phyloP scores from a whole-genome alignment of 108 stramenopile genomes.

The Skeletonema marinoi region DNA sequence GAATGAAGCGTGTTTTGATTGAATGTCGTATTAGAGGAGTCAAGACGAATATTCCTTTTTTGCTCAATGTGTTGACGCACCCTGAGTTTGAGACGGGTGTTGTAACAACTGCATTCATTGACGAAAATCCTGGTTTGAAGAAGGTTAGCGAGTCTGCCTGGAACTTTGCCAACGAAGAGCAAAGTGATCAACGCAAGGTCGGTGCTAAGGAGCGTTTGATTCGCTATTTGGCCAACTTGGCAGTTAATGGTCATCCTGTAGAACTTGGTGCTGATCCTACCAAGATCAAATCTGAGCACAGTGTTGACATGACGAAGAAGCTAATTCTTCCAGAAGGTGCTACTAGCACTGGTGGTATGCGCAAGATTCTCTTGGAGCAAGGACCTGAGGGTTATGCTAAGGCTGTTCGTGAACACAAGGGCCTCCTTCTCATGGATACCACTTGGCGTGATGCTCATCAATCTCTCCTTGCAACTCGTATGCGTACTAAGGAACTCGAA shows the following conservation, averaged over 20 bases:
- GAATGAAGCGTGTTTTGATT: constrained; percentile 84
- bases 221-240: constrained; percentile 82
- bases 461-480: constrained; percentile 94
- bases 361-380: constrained; percentile 53
- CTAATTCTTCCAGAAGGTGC: constrained; percentile 38
- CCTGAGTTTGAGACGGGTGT: constrained; percentile 84
- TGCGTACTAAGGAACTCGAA: constrained; percentile 90
- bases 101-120: constrained; percentile 89
- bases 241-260: constrained; percentile 90
- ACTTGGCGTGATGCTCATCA: constrained; percentile 99
- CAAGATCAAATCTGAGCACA: constrained; percentile 48
- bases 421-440: constrained; percentile 94
- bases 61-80: constrained; percentile 86
- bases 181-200: constrained; percentile 63
- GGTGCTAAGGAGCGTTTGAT: constrained; percentile 70
- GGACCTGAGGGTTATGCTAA: constrained; percentile 93
- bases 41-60: constrained; percentile 86
- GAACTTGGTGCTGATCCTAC: constrained; percentile 84
- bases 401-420: constrained; percentile 88
- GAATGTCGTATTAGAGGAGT: constrained; percentile 93
- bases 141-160: constrained; percentile 55
- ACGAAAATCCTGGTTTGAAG: constrained; percentile 73
- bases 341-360: constrained; percentile 28
- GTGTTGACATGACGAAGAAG: constrained; percentile 38
- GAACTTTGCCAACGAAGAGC: constrained; percentile 75